These are phyloP conservation scores for Suhomyces kilbournensis DNA, from an alignment of 805 yeast species.

Conservation along the genomic window DNA sequence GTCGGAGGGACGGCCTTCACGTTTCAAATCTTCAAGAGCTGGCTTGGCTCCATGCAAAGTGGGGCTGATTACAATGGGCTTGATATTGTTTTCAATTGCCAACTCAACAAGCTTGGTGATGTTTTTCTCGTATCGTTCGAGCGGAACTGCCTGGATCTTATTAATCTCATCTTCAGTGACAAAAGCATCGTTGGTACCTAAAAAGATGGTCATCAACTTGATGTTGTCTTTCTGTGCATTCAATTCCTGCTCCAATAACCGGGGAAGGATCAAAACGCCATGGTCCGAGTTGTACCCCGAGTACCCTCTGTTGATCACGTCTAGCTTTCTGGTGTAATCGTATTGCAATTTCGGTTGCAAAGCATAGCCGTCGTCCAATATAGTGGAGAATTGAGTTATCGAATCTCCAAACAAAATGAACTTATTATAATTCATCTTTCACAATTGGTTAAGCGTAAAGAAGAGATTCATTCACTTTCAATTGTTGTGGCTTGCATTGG, in stretches of 20 bases:
- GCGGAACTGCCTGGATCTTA: conserved; percentile 44
- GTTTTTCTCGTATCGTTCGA: conserved; percentile 50
- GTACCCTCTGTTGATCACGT: conserved; percentile 71
- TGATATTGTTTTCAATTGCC: conserved; percentile 42
- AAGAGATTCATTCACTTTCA: neutral
- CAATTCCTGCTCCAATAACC: conserved; percentile 45
- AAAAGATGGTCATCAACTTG: conserved; percentile 57
- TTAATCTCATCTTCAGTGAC: conserved; percentile 9
- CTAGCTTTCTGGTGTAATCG: conserved; percentile 58
- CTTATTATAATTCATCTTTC: conserved; percentile 27
- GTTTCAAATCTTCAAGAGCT: conserved; percentile 18
- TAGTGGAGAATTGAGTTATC: conserved; percentile 54
- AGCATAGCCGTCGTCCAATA: conserved; percentile 39
- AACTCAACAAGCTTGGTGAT: conserved; percentile 39
- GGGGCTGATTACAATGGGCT: conserved; percentile 61
- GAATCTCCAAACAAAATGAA: conserved; percentile 71
- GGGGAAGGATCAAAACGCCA: conserved; percentile 39
- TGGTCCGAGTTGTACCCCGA: conserved; percentile 72
- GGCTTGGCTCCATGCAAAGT: conserved; percentile 47
- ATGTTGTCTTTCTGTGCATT: conserved; percentile 17
- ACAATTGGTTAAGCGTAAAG: neutral
- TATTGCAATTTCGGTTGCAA: conserved; percentile 50
- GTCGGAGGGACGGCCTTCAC: neutral
- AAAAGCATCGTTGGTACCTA: conserved; percentile 74
- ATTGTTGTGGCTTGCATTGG: neutral